Evolutionary conservation across 768 basidiomycete genomes (phyloP), one percentile per base, ranked within the genome.

Genomic region (Auriscalpium vulgare): DNA sequence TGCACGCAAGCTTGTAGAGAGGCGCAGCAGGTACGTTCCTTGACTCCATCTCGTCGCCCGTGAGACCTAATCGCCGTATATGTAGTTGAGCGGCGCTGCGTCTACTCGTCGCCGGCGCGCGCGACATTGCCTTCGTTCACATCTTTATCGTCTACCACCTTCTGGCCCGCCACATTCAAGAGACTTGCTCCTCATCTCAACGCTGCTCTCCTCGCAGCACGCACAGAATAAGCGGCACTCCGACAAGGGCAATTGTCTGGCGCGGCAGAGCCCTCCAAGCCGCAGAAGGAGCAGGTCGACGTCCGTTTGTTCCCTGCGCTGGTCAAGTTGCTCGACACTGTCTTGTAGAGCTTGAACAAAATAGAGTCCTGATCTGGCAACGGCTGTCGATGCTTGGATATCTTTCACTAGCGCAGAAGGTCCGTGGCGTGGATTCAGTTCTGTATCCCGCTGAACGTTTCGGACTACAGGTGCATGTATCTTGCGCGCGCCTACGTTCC

Each of bases 111-210:
- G 71, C 73, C 14, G 80, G 79, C 13, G 74, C 76, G 10, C 82
- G 88, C 10, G 90, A 92, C 65, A 82, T 91, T 23, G 80, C 87
- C 35, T 93, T 94, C 63, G 80, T 95, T 51, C 88, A 97, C 62
- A 81, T 88, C 16, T 95, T 87, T 67, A 83, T 95, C 62, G 79
- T 90, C 48, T 93, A 91, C 69, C 88, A 92, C 59, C 83, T 97
- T 36, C 80, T 97, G 50, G 83, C 90, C 17, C 81, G 85, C 51
- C 89, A 95, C 9, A 92, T 91, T 51, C 84, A 93, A 87, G 95
- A 14, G 95, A 98, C 65, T 78, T 92, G 4, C 79, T 93, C 21
- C 80, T 97, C 49, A 79, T 88, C 58, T 80, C 80, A 21, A 82
- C 87, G 2, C 75, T 85, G 3, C 74, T 88, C 44, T 66, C 74